Percentiles rank a stretch among this genome's conserved stretches.
These are phyloP conservation scores for Fusarium paranaense DNA, from an alignment of 2,329 filamentous ascomycete species.

Conservation along the genomic window DNA sequence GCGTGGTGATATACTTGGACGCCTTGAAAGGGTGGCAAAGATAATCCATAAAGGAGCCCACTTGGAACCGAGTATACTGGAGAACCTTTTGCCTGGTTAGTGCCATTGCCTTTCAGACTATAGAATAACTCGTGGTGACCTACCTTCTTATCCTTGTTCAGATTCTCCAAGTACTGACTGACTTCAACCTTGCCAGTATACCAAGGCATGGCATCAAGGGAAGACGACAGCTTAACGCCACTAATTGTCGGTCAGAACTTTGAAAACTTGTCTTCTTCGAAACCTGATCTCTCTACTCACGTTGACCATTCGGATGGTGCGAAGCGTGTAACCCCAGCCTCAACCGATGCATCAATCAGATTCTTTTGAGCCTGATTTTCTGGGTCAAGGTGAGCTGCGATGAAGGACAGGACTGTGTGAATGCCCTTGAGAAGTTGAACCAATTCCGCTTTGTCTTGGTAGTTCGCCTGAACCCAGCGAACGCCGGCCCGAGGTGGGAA, in stretches of 20 bases:
- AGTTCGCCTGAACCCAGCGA: slow-evolving; percentile 57
- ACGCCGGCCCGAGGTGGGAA: slow-evolving; percentile 43
- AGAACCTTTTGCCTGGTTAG: slow-evolving; percentile 53
- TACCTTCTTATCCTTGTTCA: slow-evolving; percentile 61
- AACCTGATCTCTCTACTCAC: slow-evolving; percentile 38
- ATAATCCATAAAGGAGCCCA: slow-evolving; percentile 66
- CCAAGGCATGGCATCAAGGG: slow-evolving; percentile 55
- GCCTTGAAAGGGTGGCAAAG: slow-evolving; percentile 60
- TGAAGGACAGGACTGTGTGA: slow-evolving; percentile 64
- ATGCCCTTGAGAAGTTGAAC: slow-evolving; percentile 54
- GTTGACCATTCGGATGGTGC: slow-evolving; percentile 68
- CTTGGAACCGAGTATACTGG: slow-evolving; percentile 67
- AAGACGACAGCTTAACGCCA: slow-evolving; percentile 11
- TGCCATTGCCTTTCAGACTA: no score
- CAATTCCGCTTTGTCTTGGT: slow-evolving; percentile 53
- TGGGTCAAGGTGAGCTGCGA: slow-evolving; percentile 51
- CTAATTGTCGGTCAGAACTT: not conserved
- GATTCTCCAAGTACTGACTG: slow-evolving; percentile 59
- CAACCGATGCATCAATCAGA: slow-evolving; percentile 69
- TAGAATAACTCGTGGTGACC: not conserved
- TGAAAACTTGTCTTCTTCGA: not conserved
- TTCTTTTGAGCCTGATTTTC: slow-evolving; percentile 59
- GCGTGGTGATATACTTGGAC: slow-evolving; percentile 54
- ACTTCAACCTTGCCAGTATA: slow-evolving; percentile 63
- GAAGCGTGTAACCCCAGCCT: slow-evolving; percentile 70